These are phyloP conservation scores for Takakia lepidozioides DNA, from an alignment of 225 moss, liverwort and hornwort genomes.

Conservation along the genomic window DNA sequence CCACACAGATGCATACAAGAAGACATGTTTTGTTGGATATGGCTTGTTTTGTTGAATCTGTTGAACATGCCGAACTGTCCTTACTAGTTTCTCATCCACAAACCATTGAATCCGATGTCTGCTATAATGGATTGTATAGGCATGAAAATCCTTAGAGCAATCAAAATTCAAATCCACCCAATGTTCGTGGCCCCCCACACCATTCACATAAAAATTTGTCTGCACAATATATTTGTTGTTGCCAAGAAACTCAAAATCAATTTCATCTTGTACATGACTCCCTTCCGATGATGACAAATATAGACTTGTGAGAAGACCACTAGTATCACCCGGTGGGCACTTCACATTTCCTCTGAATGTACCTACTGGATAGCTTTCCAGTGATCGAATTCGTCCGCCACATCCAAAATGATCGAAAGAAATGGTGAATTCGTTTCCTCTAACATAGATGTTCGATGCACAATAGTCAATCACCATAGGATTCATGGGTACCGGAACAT, in stretches of 20 bases:
- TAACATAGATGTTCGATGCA: slow-evolving; percentile 14
- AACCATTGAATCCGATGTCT: slow-evolving; percentile 28
- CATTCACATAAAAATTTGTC: slow-evolving; percentile 60
- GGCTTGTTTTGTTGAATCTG: slow-evolving; percentile 1
- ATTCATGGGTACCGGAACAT: slow-evolving; percentile 9
- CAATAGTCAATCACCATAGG: slow-evolving; percentile 52
- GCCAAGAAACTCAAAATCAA: slow-evolving; percentile 54
- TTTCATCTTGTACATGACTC: slow-evolving; percentile 28
- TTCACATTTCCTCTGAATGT: slow-evolving; percentile 26
- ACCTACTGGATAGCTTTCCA: slow-evolving; percentile 21
- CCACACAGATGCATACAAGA: slow-evolving; percentile 42
- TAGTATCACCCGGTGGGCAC: slow-evolving; percentile 46
- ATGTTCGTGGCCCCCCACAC: slow-evolving; percentile 26
- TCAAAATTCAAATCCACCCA: slow-evolving; percentile 36
- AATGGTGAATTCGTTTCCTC: slow-evolving; percentile 10
- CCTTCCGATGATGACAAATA: slow-evolving; percentile 50
- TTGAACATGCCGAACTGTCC: slow-evolving; percentile 9
- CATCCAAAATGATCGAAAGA: slow-evolving; percentile 28
- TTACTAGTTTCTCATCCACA: slow-evolving; percentile 30
- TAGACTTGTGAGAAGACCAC: slow-evolving; percentile 45
- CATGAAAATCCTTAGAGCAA: slow-evolving; percentile 39
- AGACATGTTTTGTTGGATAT: slow-evolving; percentile 29
- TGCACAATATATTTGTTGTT: slow-evolving; percentile 51
- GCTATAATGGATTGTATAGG: slow-evolving; percentile 36
- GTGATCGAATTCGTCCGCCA: slow-evolving; percentile 41